Base-by-base conservation (phyloP, 345 rosid genomes). In the Salix arbutifolia region DNA sequence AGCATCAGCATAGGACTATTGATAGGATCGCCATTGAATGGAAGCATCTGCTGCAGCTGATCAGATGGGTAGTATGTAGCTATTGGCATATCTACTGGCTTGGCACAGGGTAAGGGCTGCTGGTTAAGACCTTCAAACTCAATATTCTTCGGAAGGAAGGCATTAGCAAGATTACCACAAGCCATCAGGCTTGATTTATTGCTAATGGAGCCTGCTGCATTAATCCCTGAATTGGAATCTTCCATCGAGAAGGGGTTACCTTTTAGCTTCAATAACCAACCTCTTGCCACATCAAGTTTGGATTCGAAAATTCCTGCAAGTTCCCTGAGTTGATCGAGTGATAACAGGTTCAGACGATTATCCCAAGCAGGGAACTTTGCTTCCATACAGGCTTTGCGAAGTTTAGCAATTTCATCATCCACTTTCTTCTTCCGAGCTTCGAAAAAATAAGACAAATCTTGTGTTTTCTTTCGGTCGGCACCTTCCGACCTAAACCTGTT, bases 331-430 rank as follows among this genome's bases (percentile, higher is more conserved):
- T 85, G 67, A 0, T 69, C 61, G 25, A 30, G 5, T 17, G 68
- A 37, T 3, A 76, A 64, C 8, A 28, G 18, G 6, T 76, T 68
- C 30, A 85, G 69, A 19, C 72, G 76, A 50, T 66, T 53, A 30
- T 74, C 78, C 62, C 82, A 76, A 12, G 35, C 37, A 0, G 79
- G 79, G 56, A 73, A 86, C 60, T 77, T 83, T 0, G 86, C 78
- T 30, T 60, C 75, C 61, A 62, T 14, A 33, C 42, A 76, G 1
- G 77, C 83, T 25, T 50, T 65, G 35, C 64, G 74, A 0, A 77
- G 21, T 67, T 80, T 86, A 1, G 73, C 44, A 11, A 83, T 53
- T 26, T 86, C 85, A 0, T 26, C 70, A 0, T 74, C 78, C 7
- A 81, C 28, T 76, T 76, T 86, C 65, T 70, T 74, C 77, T 67